Conservation (phyloP, 352 stramenopile species). For the Phytophthora citrophthora region DNA sequence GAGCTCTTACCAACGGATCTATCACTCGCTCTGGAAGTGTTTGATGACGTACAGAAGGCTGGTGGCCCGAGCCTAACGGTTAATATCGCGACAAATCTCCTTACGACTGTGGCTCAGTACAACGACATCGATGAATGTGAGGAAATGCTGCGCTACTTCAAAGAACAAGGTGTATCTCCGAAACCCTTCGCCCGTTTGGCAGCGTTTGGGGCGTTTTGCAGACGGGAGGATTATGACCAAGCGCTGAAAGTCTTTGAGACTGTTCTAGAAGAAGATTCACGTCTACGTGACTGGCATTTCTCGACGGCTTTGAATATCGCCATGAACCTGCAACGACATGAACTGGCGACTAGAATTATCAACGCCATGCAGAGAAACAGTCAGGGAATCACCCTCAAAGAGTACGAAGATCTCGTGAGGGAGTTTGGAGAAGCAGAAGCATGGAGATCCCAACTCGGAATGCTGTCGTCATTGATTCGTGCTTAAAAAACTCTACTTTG, state of each 20-base stretch:
- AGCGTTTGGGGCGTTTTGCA: conserved; percentile 12
- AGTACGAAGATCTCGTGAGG: conserved; percentile 1
- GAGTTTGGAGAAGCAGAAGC: conserved; percentile 4
- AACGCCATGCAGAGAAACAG: conserved; percentile 2
- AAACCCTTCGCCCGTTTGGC: conserved; percentile 9
- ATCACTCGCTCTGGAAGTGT: conserved; percentile 17
- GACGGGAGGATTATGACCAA: neutral
- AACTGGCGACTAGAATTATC: conserved; percentile 8
- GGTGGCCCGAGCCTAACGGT: conserved; percentile 7
- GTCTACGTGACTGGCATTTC: neutral
- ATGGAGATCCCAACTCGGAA: conserved; percentile 4
- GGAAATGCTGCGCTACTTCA: conserved; percentile 21
- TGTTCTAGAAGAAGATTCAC: conserved; percentile 5
- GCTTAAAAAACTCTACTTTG: neutral
- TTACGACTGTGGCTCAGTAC: conserved; percentile 15
- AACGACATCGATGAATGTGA: conserved; percentile 12
- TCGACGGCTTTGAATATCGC: conserved; percentile 5
- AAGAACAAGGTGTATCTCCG: conserved; percentile 7
- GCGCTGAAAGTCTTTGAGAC: conserved; percentile 13
- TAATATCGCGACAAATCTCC: conserved; percentile 15
- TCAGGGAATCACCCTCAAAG: neutral
- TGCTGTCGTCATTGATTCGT: conserved; percentile 7
- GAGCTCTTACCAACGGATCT: conserved; percentile 1
- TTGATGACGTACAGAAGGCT: conserved; percentile 12
- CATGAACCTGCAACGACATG: conserved; percentile 8